A percentile compares a stretch with the other conserved stretches of the same genome.
Conservation (phyloP, 805 yeast species). For the Candida glaebosa region DNA sequence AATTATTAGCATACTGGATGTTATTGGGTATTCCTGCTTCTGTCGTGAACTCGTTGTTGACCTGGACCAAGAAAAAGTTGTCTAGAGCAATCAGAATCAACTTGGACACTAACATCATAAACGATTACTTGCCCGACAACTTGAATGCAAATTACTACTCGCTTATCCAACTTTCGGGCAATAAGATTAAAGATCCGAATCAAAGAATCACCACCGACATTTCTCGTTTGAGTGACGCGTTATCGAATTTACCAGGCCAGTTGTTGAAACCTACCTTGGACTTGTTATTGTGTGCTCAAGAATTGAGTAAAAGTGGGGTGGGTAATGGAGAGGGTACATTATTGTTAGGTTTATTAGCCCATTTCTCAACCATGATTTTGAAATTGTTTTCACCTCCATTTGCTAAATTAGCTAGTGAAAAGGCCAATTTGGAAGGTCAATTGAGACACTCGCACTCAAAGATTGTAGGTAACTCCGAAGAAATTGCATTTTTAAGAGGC, state of each 20-base stretch:
- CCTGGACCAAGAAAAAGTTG: slow-evolving; percentile 56
- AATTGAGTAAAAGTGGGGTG: slow-evolving; percentile 61
- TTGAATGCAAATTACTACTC: slow-evolving; percentile 72
- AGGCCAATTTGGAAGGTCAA: slow-evolving; percentile 79
- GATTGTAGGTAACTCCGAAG: slow-evolving; percentile 75
- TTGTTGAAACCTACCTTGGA: slow-evolving; percentile 80
- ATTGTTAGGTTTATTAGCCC: slow-evolving; percentile 75
- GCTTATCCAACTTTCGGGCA: slow-evolving; percentile 54
- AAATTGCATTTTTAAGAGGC: slow-evolving; percentile 81
- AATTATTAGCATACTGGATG: slow-evolving; percentile 73
- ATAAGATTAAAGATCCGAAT: slow-evolving; percentile 66
- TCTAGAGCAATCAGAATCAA: slow-evolving; percentile 58
- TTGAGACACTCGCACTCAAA: slow-evolving; percentile 81
- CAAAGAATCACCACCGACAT: slow-evolving; percentile 82
- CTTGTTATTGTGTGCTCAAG: slow-evolving; percentile 74
- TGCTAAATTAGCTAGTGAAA: slow-evolving; percentile 71
- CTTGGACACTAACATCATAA: slow-evolving; percentile 61
- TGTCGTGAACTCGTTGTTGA: slow-evolving; percentile 65
- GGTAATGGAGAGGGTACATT: slow-evolving; percentile 76
- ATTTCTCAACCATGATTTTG: slow-evolving; percentile 69
- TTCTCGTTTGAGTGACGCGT: slow-evolving; percentile 64
- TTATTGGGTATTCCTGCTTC: slow-evolving; percentile 83
- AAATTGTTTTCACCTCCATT: slow-evolving; percentile 85
- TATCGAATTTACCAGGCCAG: slow-evolving; percentile 77
- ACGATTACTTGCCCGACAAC: slow-evolving; percentile 67